These are phyloP conservation scores for Solanum arcanum DNA, from an alignment of 257 asterid genomes.

Conservation along the genomic window DNA sequence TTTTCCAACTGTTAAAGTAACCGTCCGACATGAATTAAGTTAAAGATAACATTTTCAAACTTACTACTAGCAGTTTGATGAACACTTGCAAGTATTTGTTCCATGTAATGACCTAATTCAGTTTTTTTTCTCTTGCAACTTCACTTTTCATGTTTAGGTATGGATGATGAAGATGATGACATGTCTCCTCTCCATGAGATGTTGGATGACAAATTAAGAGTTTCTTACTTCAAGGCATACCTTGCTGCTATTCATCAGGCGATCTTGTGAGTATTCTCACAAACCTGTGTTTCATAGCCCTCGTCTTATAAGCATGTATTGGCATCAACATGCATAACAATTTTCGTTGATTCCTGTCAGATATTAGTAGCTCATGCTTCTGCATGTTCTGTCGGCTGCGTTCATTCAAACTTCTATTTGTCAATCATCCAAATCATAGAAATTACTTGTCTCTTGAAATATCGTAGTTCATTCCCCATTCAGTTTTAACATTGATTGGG, in stretches of 20 bases:
- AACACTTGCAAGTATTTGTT: not conserved
- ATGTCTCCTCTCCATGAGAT: slow-evolving; percentile 18
- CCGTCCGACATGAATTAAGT: not conserved
- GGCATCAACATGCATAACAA: not conserved
- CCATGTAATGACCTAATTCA: not conserved
- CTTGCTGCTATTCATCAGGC: slow-evolving; percentile 48
- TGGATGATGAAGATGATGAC: slow-evolving; percentile 38
- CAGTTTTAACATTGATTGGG: not conserved
- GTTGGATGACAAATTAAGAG: slow-evolving; percentile 38
- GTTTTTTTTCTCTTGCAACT: not conserved
- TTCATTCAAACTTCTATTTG: not conserved
- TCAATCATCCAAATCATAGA: not conserved
- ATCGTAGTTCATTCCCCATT: not conserved
- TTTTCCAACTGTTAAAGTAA: not conserved
- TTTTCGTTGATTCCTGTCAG: not conserved
- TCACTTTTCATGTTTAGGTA: slow-evolving; percentile 13
- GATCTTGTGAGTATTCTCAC: slow-evolving; percentile 16
- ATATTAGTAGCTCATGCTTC: not conserved
- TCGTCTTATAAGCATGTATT: not conserved
- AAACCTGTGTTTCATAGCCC: not conserved
- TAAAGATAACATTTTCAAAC: not conserved
- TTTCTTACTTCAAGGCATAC: slow-evolving; percentile 35
- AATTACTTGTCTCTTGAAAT: not conserved
- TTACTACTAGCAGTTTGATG: not conserved
- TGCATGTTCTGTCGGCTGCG: not conserved